Percentiles rank a stretch among this genome's conserved stretches.
These are phyloP conservation scores for Trametes gibbosa DNA, from an alignment of 768 basidiomycete species.

Conservation along the genomic window DNA sequence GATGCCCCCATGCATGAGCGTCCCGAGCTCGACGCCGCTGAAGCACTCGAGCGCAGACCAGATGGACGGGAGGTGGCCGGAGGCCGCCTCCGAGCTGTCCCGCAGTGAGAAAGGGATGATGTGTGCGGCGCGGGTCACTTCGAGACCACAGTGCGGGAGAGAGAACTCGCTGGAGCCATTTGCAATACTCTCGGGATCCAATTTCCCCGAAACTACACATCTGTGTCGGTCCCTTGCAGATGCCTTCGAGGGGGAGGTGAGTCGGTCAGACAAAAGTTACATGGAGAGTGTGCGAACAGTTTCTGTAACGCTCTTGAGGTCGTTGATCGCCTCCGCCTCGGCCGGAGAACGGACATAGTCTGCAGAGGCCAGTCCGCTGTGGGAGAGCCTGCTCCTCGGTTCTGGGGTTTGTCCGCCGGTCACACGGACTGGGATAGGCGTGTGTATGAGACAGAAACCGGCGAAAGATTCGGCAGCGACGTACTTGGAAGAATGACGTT, in stretches of 20 bases:
- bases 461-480: not conserved
- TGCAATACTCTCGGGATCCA: conserved; percentile 12
- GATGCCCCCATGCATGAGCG: conserved; percentile 18
- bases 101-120: conserved; percentile 18
- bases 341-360: conserved; percentile 5
- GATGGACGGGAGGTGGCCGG: conserved; percentile 12
- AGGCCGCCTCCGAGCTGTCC: conserved; percentile 4
- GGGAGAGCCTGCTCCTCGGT: conserved; percentile 10
- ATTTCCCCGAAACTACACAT: conserved; percentile 13
- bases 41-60: conserved; percentile 17
- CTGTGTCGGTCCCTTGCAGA: conserved; percentile 5
- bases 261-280: not conserved
- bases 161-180: not conserved
- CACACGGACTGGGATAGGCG: conserved; percentile 6
- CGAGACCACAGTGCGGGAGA: not conserved
- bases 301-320: conserved; percentile 9
- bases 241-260: not conserved
- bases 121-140: conserved; percentile 14
- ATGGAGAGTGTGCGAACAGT: not conserved
- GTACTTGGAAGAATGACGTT: conserved; percentile 13
- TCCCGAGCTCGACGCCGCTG: conserved; percentile 8
- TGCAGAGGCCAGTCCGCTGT: conserved; percentile 6
- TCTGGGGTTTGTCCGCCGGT: conserved; percentile 14
- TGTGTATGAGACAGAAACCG: not conserved
- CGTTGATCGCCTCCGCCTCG: conserved; percentile 8